Evolutionary conservation across 441 rosid species (phyloP).

Genomic region (Populus hybrid): DNA sequence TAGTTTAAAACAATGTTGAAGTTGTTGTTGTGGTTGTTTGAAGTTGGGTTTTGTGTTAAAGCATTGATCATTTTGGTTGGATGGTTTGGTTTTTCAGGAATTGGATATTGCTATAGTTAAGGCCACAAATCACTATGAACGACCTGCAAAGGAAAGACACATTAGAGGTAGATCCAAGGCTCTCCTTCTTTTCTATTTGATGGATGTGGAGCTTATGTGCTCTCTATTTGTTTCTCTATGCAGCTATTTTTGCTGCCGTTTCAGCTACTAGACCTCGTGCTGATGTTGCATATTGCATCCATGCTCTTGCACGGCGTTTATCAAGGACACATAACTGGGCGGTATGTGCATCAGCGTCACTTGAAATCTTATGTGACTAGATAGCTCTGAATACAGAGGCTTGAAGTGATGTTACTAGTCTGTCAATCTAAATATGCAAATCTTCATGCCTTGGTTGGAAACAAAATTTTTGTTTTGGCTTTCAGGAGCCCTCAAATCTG

Average conservation of each 20-base stretch:
- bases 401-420: constrained; percentile 1
- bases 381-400: constrained; percentile 3
- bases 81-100: constrained; percentile 39
- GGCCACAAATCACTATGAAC: constrained; percentile 90
- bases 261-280: constrained; percentile 98
- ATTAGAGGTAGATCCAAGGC: constrained; percentile 57
- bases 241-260: constrained; percentile 85
- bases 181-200: neutral
- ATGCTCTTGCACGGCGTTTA: constrained; percentile 77
- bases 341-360: constrained; percentile 39
- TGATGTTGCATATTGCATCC: constrained; percentile 97
- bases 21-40: neutral
- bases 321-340: constrained; percentile 96
- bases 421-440: neutral
- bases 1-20: neutral
- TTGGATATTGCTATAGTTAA: constrained; percentile 91
- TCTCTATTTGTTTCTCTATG: constrained; percentile 25
- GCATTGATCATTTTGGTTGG: constrained; percentile 15
- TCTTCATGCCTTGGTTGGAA: neutral
- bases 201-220: constrained; percentile 10
- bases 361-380: neutral
- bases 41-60: neutral
- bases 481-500: neutral
- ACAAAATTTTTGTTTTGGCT: neutral
- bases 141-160: constrained; percentile 83